Conservation (phyloP, 2,329 filamentous ascomycete species). For the Colletotrichum sp. region DNA sequence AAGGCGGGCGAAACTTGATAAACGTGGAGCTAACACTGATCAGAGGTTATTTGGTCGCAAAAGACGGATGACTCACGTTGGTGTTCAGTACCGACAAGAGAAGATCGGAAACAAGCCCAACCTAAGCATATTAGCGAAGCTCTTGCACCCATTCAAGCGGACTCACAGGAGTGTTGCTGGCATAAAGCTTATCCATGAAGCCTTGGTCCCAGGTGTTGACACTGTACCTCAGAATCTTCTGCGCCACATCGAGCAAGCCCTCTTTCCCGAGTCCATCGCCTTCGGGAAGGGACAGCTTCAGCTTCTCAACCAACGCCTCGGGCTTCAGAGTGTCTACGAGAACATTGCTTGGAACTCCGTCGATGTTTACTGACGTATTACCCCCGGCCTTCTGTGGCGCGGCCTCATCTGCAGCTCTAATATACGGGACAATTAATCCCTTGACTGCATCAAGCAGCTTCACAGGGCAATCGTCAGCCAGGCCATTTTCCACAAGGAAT, state of each 20-base stretch:
- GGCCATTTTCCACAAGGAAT: not conserved
- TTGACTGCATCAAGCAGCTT: slow-evolving; percentile 73
- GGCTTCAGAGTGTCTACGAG: slow-evolving; percentile 68
- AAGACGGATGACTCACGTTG: slow-evolving; percentile 61
- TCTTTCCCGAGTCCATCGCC: slow-evolving; percentile 66
- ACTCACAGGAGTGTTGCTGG: slow-evolving; percentile 80
- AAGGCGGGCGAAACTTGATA: slow-evolving; percentile 92
- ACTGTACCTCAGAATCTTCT: slow-evolving; percentile 78
- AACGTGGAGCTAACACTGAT: slow-evolving; percentile 71
- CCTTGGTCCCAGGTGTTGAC: slow-evolving; percentile 99
- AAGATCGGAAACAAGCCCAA: slow-evolving; percentile 84
- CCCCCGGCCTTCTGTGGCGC: slow-evolving; percentile 57
- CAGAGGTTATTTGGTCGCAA: not conserved
- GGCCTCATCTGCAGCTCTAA: slow-evolving; percentile 71
- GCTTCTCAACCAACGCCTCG: slow-evolving; percentile 56
- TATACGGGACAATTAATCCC: slow-evolving; percentile 71
- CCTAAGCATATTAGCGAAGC: slow-evolving; percentile 43
- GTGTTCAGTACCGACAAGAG: slow-evolving; percentile 88
- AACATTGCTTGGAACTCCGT: slow-evolving; percentile 53
- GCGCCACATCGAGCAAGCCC: slow-evolving; percentile 74
- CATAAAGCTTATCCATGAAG: slow-evolving; percentile 94
- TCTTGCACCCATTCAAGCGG: not conserved
- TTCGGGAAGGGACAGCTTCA: slow-evolving; percentile 63
- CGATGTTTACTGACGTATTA: slow-evolving; percentile 43
- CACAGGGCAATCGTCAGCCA: slow-evolving; percentile 6